Evolutionary conservation across 768 basidiomycete genomes (phyloP).

Genomic region (Fibroporia radiculosa): DNA sequence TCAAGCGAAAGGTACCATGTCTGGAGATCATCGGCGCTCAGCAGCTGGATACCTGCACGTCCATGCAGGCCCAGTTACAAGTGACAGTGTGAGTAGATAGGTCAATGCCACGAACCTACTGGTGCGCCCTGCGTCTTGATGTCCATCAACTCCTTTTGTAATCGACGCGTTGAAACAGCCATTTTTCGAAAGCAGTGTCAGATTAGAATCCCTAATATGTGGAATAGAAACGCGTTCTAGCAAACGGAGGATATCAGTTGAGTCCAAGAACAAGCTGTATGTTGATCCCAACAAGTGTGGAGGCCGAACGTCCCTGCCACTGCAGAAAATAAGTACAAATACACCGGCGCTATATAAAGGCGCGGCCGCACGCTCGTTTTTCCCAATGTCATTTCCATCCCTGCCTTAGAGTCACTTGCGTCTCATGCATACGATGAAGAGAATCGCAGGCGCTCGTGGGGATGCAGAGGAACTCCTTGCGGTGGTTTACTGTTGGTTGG

Average conservation of each 20-base stretch:
- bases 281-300: too few relatives aligned
- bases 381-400: slow-evolving; percentile 17
- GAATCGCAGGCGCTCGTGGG: slow-evolving; percentile 20
- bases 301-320: too few relatives aligned
- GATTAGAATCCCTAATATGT: too few relatives aligned
- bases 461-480: slow-evolving; percentile 14
- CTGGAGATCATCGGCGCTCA: slow-evolving; percentile 69
- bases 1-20: slow-evolving; percentile 76
- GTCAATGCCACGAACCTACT: slow-evolving; percentile 36
- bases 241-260: too few relatives aligned
- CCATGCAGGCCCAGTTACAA: not conserved
- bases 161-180: slow-evolving; percentile 32
- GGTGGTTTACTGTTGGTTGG: slow-evolving; percentile 14
- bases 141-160: slow-evolving; percentile 66
- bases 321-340: slow-evolving; percentile 9
- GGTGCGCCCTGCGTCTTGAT: slow-evolving; percentile 61
- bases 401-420: slow-evolving; percentile 21
- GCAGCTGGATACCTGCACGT: slow-evolving; percentile 63
- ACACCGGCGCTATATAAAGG: slow-evolving; percentile 3
- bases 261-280: too few relatives aligned
- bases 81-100: not conserved
- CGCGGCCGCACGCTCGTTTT: not conserved
- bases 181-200: too few relatives aligned
- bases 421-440: slow-evolving; percentile 9
- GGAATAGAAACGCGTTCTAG: too few relatives aligned